phyloP scores from a whole-genome alignment of 305 asterid species.

The Nicotiana rustica region DNA sequence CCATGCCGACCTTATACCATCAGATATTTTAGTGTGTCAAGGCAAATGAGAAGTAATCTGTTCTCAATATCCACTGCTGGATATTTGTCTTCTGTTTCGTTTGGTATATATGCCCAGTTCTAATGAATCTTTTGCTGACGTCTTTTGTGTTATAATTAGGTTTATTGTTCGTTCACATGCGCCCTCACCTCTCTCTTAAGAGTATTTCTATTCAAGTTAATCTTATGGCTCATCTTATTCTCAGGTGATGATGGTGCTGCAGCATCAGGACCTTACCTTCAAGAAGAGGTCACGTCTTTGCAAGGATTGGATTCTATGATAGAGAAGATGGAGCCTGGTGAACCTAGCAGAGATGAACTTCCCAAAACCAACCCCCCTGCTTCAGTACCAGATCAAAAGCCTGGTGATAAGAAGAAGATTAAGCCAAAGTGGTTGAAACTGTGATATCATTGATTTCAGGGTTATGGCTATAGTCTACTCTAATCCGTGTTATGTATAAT shows the following conservation, averaged over 20 bases:
- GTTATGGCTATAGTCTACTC: neutral
- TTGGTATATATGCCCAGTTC: neutral
- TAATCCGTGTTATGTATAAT: slow-evolving; percentile 8
- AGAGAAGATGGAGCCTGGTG: slow-evolving; percentile 47
- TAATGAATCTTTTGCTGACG: neutral
- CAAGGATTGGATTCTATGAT: slow-evolving; percentile 62
- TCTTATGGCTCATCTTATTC: slow-evolving; percentile 33
- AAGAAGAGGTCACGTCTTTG: slow-evolving; percentile 82
- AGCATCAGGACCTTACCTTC: slow-evolving; percentile 64
- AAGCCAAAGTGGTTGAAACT: slow-evolving; percentile 98
- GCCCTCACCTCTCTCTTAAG: neutral
- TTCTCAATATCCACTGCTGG: neutral
- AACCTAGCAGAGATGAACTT: slow-evolving; percentile 51
- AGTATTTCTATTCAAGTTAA: neutral
- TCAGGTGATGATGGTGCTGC: slow-evolving; percentile 62
- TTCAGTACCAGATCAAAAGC: slow-evolving; percentile 55
- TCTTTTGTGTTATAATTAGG: neutral
- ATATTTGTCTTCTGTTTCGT: neutral
- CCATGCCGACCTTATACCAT: neutral
- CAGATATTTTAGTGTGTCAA: neutral
- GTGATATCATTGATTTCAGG: slow-evolving; percentile 44
- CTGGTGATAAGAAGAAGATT: slow-evolving; percentile 68
- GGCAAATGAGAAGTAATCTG: neutral
- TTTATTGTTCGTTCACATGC: neutral
- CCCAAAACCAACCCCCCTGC: slow-evolving; percentile 42